These are phyloP conservation scores for Sugiyamaella sp. DNA, from an alignment of 1,139 yeast species.

Conservation along the genomic window DNA sequence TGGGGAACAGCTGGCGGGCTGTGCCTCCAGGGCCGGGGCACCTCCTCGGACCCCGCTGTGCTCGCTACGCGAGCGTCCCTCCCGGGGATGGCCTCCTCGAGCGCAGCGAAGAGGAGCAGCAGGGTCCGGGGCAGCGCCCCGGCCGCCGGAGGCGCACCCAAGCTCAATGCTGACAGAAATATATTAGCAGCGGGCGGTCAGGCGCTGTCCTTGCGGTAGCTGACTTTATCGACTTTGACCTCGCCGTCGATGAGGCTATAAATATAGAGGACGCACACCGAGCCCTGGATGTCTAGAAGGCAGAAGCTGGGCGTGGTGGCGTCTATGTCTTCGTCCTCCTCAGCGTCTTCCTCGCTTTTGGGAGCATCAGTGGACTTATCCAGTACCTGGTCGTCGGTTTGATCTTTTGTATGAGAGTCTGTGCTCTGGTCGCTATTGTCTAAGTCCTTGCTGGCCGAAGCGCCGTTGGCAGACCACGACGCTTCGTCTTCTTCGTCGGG, in stretches of 20 bases:
- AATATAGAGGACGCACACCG: conserved; percentile 77
- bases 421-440: conserved; percentile 28
- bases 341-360: conserved; percentile 37
- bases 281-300: conserved; percentile 77
- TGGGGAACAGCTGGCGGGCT: too few species aligned
- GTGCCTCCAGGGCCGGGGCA: too few species aligned
- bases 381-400: conserved; percentile 37
- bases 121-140: background rate
- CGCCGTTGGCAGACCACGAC: conserved; percentile 35
- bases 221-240: conserved; percentile 89
- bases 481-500: conserved; percentile 45
- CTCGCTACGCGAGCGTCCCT: too few species aligned
- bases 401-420: conserved; percentile 37
- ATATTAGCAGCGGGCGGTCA: conserved; percentile 5
- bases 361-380: conserved; percentile 30
- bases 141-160: too few species aligned
- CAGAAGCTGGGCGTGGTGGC: conserved; percentile 77
- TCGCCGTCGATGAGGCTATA: conserved; percentile 81
- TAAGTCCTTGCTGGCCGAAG: too few species aligned
- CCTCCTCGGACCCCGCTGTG: too few species aligned
- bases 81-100: too few species aligned
- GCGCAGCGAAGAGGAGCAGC: conserved; percentile 3
- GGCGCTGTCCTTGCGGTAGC: conserved; percentile 59
- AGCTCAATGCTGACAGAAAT: too few species aligned
- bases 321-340: conserved; percentile 30